A percentile compares a stretch with the other conserved stretches of the same genome.
Conservation (phyloP, 2,329 filamentous ascomycete species). For the Curvularia verruculosa region DNA sequence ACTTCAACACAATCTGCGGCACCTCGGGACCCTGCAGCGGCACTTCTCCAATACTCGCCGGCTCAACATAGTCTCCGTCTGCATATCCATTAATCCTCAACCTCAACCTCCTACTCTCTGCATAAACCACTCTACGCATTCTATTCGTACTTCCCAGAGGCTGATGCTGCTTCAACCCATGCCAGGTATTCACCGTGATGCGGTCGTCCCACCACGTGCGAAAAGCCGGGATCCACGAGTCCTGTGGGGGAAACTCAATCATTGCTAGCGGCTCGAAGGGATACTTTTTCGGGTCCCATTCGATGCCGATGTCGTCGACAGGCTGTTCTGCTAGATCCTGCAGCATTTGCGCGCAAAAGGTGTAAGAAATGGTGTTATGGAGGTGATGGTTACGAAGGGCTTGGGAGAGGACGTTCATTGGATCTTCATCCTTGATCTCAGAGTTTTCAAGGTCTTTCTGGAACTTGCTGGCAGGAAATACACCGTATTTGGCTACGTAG, state of each 20-base stretch:
- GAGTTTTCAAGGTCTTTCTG: neutral
- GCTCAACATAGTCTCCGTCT: constrained; percentile 47
- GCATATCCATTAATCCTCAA: constrained; percentile 49
- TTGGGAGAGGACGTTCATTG: neutral
- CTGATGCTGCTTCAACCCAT: constrained; percentile 49
- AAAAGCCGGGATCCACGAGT: constrained; percentile 41
- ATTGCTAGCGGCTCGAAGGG: neutral
- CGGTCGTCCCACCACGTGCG: constrained; percentile 51
- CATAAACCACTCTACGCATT: constrained; percentile 52
- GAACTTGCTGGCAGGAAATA: neutral
- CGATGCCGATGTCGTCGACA: neutral
- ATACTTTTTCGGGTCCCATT: neutral
- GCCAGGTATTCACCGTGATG: constrained; percentile 51
- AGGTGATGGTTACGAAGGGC: neutral
- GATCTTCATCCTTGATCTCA: neutral
- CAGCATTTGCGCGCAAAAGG: neutral
- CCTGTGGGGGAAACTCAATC: neutral
- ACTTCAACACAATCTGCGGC: constrained; percentile 18
- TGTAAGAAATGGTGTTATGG: neutral
- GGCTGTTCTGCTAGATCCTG: neutral
- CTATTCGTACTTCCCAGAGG: constrained; percentile 50
- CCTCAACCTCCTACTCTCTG: constrained; percentile 50
- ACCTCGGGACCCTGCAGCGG: constrained; percentile 28
- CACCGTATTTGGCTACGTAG: neutral
- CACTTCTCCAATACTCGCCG: constrained; percentile 45